Base-by-base conservation (phyloP, 345 rosid genomes). In the Citropsis articulata region DNA sequence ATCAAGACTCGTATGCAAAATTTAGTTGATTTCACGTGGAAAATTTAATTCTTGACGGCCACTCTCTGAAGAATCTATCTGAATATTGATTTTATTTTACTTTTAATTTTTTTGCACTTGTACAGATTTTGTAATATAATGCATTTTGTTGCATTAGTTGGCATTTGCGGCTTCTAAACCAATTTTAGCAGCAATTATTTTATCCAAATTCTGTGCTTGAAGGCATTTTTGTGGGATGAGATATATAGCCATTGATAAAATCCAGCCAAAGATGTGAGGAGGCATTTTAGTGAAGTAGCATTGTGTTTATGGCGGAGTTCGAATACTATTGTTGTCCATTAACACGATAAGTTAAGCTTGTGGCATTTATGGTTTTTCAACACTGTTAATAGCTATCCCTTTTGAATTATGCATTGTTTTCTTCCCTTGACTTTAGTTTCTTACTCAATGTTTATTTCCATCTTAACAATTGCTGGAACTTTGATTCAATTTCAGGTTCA, bases 401-500 rank as follows among this genome's bases (percentile, higher is more conserved):
- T 66, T 18, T 59, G 22, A 48, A 10, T 66, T 55, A 35, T 33
- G 74, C 40, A 40, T 25, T 25, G 36, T 66, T 35, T 35, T 56
- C 50, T n/a, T 10, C 77, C 73, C 74, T 64, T 77, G 21, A 60
- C 48, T 76, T 67, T 30, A 42, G 14, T 66, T 65, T 69, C 62
- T 25, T 25, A 50, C 59, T 48, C 67, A 42, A 18, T 30, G 65
- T 50, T 80, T 71, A 77, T 59, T 42, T 71, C 62, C 28, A 38
- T 69, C 40, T 69, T 79, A 38, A 75, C 55, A 57, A 42, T 75
- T 79, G 59, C 30, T 53, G 25, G 45, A 73, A 73, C 28, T 50
- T 81, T 48, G 79, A 61, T 70, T 80, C 55, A 63, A 79, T 80
- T 86, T 67, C 93, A 96, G 99, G 98, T 94, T 70, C 83, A 79